phyloP scores from a whole-genome alignment of 140 eudicot genomes.

The Oenanthe javanica region DNA sequence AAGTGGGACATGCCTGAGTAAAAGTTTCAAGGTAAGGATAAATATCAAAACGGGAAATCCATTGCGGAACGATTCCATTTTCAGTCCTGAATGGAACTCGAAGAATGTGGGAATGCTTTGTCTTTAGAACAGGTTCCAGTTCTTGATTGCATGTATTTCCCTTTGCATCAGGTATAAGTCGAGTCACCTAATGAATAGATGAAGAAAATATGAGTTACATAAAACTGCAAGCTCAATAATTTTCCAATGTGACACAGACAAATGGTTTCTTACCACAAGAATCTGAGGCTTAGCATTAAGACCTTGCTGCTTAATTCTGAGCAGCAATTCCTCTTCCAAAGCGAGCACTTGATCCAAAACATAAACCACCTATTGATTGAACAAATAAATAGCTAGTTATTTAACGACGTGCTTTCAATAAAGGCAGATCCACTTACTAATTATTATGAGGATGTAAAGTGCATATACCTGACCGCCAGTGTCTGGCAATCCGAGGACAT shows the following conservation, averaged over 20 bases:
- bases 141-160: slow-evolving; percentile 81
- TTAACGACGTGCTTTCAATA: background rate
- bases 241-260: background rate
- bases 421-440: background rate
- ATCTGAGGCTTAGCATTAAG: slow-evolving; percentile 88
- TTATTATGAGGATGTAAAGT: background rate
- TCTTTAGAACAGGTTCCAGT: slow-evolving; percentile 63
- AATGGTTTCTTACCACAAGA: slow-evolving; percentile 56
- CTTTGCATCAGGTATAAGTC: slow-evolving; percentile 93
- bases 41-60: slow-evolving; percentile 93
- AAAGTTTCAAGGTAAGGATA: slow-evolving; percentile 94
- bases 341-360: slow-evolving; percentile 98
- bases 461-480: slow-evolving; percentile 79
- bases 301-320: slow-evolving; percentile 84
- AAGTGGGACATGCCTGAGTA: slow-evolving; percentile 44
- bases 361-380: slow-evolving; percentile 55
- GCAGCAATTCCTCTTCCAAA: slow-evolving; percentile 81
- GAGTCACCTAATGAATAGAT: slow-evolving; percentile 50
- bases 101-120: slow-evolving; percentile 85
- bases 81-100: slow-evolving; percentile 93
- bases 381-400: background rate
- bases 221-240: background rate
- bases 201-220: background rate
- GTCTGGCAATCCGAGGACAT: slow-evolving; percentile 98
- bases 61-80: slow-evolving; percentile 61